These are phyloP conservation scores for Clavispora fructus DNA, from an alignment of 805 yeast species.

Conservation along the genomic window DNA sequence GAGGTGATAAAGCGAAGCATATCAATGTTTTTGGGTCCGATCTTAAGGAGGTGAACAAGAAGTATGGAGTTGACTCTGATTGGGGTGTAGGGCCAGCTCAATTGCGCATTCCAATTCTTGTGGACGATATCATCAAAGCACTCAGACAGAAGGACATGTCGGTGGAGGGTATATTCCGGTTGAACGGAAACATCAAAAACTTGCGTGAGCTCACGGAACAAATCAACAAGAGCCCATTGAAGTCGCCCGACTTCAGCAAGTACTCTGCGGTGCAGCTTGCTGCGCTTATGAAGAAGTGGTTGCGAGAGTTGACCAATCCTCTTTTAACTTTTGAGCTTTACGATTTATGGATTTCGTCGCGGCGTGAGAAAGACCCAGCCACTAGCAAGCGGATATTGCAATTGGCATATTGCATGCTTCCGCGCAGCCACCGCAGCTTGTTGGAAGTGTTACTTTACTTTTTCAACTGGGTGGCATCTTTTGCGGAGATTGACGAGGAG, in stretches of 20 bases:
- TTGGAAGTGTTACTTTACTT: constrained; percentile 82
- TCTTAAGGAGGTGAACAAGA: constrained; percentile 60
- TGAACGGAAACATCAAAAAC: constrained; percentile 89
- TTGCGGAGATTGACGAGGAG: constrained; percentile 87
- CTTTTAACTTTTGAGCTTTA: constrained; percentile 71
- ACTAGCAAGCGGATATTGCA: constrained; percentile 52
- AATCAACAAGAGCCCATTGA: constrained; percentile 69
- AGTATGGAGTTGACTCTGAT: constrained; percentile 77
- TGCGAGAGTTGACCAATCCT: constrained; percentile 91
- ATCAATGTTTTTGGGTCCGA: constrained; percentile 70
- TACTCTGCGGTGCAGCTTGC: constrained; percentile 91
- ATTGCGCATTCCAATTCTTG: constrained; percentile 73
- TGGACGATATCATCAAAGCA: constrained; percentile 81
- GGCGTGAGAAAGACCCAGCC: constrained; percentile 42
- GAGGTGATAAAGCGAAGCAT: constrained; percentile 24
- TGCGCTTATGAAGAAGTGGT: constrained; percentile 84
- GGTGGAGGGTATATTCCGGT: constrained; percentile 91
- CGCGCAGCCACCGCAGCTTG: constrained; percentile 74
- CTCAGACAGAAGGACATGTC: constrained; percentile 90
- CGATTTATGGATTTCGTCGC: constrained; percentile 72
- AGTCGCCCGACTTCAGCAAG: constrained; percentile 60
- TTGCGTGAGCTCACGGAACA: constrained; percentile 66
- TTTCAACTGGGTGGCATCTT: constrained; percentile 92
- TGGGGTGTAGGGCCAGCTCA: constrained; percentile 79
- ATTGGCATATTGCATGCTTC: constrained; percentile 70